These are phyloP conservation scores for Beauveria sp. DNA, from an alignment of 2,329 filamentous ascomycete species.

Conservation along the genomic window DNA sequence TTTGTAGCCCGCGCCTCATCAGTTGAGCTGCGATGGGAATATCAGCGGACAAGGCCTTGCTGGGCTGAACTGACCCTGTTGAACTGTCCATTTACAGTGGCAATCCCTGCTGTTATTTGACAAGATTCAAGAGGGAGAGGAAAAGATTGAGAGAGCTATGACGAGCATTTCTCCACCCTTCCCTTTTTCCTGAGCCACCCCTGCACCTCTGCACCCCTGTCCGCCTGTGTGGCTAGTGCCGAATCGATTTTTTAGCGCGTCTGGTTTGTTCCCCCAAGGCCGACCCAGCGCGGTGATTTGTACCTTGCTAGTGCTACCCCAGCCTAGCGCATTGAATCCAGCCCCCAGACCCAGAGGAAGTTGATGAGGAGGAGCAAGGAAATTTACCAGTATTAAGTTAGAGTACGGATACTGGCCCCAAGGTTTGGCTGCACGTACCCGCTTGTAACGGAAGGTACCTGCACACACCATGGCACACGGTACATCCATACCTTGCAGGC, in stretches of 20 bases:
- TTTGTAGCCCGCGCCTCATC: neutral
- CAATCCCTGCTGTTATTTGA: neutral
- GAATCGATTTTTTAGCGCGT: slow-evolving; percentile 4
- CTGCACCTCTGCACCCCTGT: neutral
- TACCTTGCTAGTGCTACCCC: slow-evolving; percentile 1
- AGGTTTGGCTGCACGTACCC: neutral
- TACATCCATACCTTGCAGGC: neutral
- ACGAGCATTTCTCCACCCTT: neutral
- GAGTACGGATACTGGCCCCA: too few relatives aligned
- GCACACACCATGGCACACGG: neutral
- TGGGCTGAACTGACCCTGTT: neutral
- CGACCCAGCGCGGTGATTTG: neutral
- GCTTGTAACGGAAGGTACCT: slow-evolving; percentile 10
- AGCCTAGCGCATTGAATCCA: neutral
- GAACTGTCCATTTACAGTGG: neutral
- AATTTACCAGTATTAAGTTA: too few relatives aligned
- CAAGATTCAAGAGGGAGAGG: neutral
- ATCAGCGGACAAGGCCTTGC: neutral
- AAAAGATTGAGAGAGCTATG: neutral
- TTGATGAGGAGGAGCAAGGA: too few relatives aligned
- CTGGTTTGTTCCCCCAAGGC: neutral
- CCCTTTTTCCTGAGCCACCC: neutral
- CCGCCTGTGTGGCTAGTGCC: slow-evolving; percentile 6
- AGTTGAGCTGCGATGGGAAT: neutral
- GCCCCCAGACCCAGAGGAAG: neutral